Evolutionary conservation across 1,284 basidiomycete genomes (phyloP).

Genomic region (Microbotryomycetes sp.): DNA sequence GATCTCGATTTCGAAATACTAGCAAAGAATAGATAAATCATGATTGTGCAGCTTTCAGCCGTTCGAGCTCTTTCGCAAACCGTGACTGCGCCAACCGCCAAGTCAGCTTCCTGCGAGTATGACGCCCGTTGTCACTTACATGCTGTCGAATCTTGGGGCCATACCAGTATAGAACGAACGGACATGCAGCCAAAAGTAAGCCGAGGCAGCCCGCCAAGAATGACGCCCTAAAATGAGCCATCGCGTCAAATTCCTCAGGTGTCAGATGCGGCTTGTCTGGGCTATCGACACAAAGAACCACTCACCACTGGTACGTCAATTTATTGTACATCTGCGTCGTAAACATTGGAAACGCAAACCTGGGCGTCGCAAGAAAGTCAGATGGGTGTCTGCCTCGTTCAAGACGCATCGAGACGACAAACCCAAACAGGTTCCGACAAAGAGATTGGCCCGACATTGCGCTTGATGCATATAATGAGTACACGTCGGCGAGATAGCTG

Average conservation of each 20-base stretch:
- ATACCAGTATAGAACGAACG: not conserved
- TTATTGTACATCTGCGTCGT: conserved; percentile 16
- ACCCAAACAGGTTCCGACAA: conserved; percentile 23
- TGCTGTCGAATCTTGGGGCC: not conserved
- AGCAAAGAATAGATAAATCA: too few species aligned
- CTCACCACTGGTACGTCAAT: conserved; percentile 18
- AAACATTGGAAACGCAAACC: conserved; percentile 26
- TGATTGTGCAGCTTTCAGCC: not conserved
- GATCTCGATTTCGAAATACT: too few species aligned
- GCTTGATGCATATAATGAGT: conserved; percentile 37
- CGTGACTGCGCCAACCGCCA: not conserved
- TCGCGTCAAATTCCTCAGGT: not conserved
- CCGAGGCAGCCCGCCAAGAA: not conserved
- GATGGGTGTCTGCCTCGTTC: too few species aligned
- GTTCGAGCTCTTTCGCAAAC: not conserved
- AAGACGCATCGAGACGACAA: not conserved
- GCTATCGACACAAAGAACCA: conserved; percentile 17
- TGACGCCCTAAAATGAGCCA: not conserved
- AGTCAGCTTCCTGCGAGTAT: not conserved
- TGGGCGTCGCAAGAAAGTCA: too few species aligned
- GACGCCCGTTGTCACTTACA: not conserved
- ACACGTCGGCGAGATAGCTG: conserved; percentile 29
- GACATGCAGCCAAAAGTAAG: not conserved
- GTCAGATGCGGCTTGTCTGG: not conserved
- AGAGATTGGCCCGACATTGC: conserved; percentile 33